These are phyloP conservation scores for Dendrothele bispora DNA, from an alignment of 768 basidiomycete genomes.

Conservation along the genomic window DNA sequence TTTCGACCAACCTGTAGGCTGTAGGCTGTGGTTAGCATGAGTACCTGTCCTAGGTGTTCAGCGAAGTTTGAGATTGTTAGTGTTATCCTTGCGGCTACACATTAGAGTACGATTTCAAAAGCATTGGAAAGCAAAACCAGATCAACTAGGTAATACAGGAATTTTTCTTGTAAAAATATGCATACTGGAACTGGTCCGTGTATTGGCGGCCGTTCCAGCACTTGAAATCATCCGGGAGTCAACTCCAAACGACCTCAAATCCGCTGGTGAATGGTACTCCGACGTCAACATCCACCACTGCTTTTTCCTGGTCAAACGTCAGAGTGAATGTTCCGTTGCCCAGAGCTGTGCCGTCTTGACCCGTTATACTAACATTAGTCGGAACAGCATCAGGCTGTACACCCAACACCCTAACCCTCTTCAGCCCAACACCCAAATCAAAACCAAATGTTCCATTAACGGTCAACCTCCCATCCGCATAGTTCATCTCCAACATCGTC, in stretches of 20 bases:
- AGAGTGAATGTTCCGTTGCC: slow-evolving; percentile 28
- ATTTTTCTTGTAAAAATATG: too few relatives aligned
- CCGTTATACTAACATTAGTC: slow-evolving; percentile 27
- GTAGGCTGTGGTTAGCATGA: too few relatives aligned
- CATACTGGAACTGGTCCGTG: too few relatives aligned
- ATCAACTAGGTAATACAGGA: too few relatives aligned
- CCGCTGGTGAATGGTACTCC: slow-evolving; percentile 32
- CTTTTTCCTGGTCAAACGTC: slow-evolving; percentile 40
- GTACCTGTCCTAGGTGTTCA: too few relatives aligned
- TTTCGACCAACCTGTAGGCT: too few relatives aligned
- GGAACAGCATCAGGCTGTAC: slow-evolving; percentile 32
- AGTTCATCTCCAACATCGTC: slow-evolving; percentile 35
- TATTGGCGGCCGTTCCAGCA: too few relatives aligned
- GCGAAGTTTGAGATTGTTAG: too few relatives aligned
- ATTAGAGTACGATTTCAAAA: too few relatives aligned
- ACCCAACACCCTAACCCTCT: slow-evolving; percentile 38
- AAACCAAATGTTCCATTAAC: slow-evolving; percentile 40
- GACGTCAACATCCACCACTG: slow-evolving; percentile 46
- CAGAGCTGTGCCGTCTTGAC: slow-evolving; percentile 18
- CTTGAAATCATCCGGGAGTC: too few relatives aligned
- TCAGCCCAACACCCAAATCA: slow-evolving; percentile 34
- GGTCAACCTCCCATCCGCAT: slow-evolving; percentile 25
- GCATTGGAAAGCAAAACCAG: too few relatives aligned
- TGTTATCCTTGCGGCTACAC: too few relatives aligned
- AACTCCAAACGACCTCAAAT: slow-evolving; percentile 29